A percentile compares a stretch with the other conserved stretches of the same genome.
These are phyloP conservation scores for Coccomyxa sp. DNA, from an alignment of 139 green algal species.

Conservation along the genomic window DNA sequence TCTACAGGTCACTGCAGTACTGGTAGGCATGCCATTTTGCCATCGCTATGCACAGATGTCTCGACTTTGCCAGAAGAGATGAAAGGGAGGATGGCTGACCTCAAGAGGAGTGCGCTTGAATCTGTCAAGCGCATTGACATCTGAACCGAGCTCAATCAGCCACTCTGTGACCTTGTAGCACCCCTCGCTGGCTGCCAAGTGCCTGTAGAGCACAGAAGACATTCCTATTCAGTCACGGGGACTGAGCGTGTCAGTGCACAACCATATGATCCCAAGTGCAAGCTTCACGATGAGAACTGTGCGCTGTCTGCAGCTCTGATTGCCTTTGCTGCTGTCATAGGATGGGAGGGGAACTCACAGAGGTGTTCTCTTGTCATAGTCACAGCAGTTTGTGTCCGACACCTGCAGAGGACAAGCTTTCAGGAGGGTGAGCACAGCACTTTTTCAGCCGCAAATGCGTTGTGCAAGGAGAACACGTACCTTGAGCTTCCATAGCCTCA, in stretches of 20 bases:
- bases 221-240: too few species aligned
- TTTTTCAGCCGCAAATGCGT: too few species aligned
- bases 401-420: slow-evolving; percentile 45
- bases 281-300: too few species aligned
- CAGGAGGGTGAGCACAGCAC: too few species aligned
- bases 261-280: too few species aligned
- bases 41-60: too few species aligned
- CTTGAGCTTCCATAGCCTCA: slow-evolving; percentile 67
- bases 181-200: slow-evolving; percentile 71
- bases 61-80: too few species aligned
- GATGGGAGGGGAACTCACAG: slow-evolving; percentile 45
- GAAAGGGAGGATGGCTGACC: slow-evolving; percentile 18
- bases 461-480: slow-evolving; percentile 30
- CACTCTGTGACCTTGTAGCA: slow-evolving; percentile 74
- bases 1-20: too few species aligned
- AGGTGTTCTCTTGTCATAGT: slow-evolving; percentile 84
- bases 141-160: slow-evolving; percentile 54
- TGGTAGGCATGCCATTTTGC: too few species aligned
- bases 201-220: slow-evolving; percentile 39
- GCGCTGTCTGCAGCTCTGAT: neutral
- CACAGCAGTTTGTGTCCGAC: slow-evolving; percentile 58
- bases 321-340: neutral
- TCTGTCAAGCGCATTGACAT: slow-evolving; percentile 65
- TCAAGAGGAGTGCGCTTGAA: slow-evolving; percentile 79
- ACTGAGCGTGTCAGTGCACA: too few species aligned